Percentiles rank a stretch among this genome's conserved stretches.
phyloP scores from a whole-genome alignment of 2,329 filamentous ascomycete species.

The Cercospora sp. region DNA sequence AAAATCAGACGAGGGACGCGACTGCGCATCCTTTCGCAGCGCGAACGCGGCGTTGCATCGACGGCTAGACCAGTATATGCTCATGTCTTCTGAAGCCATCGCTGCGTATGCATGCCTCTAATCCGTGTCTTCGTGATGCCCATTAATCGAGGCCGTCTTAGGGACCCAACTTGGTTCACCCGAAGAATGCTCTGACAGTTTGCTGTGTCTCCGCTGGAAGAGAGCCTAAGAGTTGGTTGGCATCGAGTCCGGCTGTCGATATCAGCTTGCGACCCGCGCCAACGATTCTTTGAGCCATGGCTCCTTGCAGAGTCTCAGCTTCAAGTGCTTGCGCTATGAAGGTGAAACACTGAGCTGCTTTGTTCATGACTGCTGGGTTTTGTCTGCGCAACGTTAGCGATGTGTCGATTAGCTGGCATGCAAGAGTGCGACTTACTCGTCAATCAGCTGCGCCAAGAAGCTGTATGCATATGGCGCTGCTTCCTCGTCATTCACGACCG shows the following conservation, averaged over 20 bases:
- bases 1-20: neutral
- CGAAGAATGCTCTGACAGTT: slow-evolving; percentile 46
- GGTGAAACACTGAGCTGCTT: slow-evolving; percentile 79
- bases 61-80: neutral
- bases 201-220: slow-evolving; percentile 79
- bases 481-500: slow-evolving; percentile 93
- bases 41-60: neutral
- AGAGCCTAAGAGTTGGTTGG: slow-evolving; percentile 70
- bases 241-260: slow-evolving; percentile 70
- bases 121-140: neutral
- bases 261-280: slow-evolving; percentile 76
- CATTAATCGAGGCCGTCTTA: neutral
- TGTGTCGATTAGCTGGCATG: neutral
- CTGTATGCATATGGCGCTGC: slow-evolving; percentile 94
- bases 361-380: slow-evolving; percentile 76
- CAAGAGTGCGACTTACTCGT: slow-evolving; percentile 69
- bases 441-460: slow-evolving; percentile 86
- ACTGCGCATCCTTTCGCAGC: neutral
- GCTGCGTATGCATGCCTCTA: neutral
- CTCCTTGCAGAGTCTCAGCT: slow-evolving; percentile 82
- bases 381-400: slow-evolving; percentile 57
- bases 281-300: slow-evolving; percentile 75
- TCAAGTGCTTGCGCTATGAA: slow-evolving; percentile 87
- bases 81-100: neutral
- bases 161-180: slow-evolving; percentile 25